A percentile compares a stretch with the other conserved stretches of the same genome.
These are phyloP conservation scores for Scleroderma bovista DNA, from an alignment of 768 basidiomycete genomes.

Conservation along the genomic window DNA sequence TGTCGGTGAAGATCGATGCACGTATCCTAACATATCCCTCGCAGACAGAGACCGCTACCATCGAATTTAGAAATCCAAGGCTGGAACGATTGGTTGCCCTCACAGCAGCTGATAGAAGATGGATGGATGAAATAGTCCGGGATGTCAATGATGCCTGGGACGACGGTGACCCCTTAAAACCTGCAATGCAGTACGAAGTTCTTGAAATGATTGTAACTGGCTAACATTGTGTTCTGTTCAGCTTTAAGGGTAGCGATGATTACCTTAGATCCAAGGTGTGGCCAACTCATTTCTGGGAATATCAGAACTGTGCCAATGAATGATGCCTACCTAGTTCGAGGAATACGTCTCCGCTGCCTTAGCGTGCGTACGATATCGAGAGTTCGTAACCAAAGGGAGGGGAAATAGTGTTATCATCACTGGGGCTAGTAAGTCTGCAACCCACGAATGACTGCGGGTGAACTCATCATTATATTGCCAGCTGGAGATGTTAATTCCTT, in stretches of 20 bases:
- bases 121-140: slow-evolving; percentile 93
- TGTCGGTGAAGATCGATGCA: background rate
- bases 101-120: slow-evolving; percentile 91
- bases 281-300: background rate
- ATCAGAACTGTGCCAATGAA: background rate
- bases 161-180: slow-evolving; percentile 52
- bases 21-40: background rate
- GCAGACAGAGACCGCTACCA: slow-evolving; percentile 78
- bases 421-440: slow-evolving; percentile 40
- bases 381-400: slow-evolving; percentile 72
- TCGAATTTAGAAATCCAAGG: slow-evolving; percentile 83
- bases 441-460: background rate
- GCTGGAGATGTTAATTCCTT: slow-evolving; percentile 53
- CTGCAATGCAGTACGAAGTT: slow-evolving; percentile 57
- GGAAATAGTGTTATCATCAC: slow-evolving; percentile 59
- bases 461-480: slow-evolving; percentile 22
- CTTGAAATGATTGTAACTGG: background rate
- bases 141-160: slow-evolving; percentile 84
- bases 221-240: slow-evolving; percentile 26
- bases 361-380: slow-evolving; percentile 84
- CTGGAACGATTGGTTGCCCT: slow-evolving; percentile 73
- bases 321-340: slow-evolving; percentile 51
- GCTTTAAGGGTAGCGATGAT: slow-evolving; percentile 95
- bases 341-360: slow-evolving; percentile 91
- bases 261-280: slow-evolving; percentile 80